Evolutionary conservation across 257 asterid species (phyloP), one percentile per base, ranked within the genome.

Genomic region (Solanum rostratum): DNA sequence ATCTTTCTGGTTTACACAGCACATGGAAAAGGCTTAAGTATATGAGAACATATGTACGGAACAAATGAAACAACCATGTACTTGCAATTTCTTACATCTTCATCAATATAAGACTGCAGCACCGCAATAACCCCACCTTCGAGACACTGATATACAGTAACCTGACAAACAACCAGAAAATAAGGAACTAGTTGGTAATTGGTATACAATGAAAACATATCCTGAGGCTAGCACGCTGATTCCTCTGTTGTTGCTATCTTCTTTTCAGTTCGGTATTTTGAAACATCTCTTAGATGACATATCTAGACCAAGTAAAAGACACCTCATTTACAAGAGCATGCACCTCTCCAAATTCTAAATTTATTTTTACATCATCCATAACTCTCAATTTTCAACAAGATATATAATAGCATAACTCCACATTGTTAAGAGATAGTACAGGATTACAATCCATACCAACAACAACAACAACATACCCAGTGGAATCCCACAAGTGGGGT

Each of bases 81-180:
- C 86, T 27, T 53, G 79, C 63, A 82, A 80, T 83, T 83, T 59
- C 94, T 89, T 87, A 96, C 99, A 89, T 96, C 98, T 82, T 96
- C 99, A 85, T 95, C 99, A 83, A 96, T 95, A 90, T 96, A 96
- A 87, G 99, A 95, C 88, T 95, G 99, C 81, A 96, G 91, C 12
- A 96, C 98, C 83, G 97, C 99, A 89, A 96, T 96, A 54, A 96
- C 94, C 80, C 99, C 98, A 59, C 93, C 97, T 84, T 93, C 96
- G 54, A 95, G 89, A 88, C 98, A 96, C 82, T 91, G 97, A 87
- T 95, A 96, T 8, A 96, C 99, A 33, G 99, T 96, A 85, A 96
- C 99, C 99, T 96, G 88, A 84, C 57, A 49, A 83, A 57, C 85
- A 65, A 39, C 20, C 81, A 83, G 33, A 41, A 62, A 76, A 27